Evolutionary conservation across 2,329 filamentous ascomycete species (phyloP).

Genomic region (Monilinia fructicola): DNA sequence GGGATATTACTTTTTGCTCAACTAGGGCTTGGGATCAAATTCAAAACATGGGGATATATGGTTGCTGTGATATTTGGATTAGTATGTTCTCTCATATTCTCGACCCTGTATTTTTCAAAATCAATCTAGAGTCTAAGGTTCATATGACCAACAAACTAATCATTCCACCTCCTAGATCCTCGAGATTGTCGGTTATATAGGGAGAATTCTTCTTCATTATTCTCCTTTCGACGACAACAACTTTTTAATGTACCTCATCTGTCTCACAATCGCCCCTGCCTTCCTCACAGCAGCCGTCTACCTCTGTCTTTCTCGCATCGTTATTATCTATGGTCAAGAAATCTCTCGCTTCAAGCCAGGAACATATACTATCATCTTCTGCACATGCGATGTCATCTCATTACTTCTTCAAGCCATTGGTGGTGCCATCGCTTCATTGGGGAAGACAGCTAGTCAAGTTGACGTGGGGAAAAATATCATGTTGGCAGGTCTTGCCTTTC

Average conservation of each 20-base stretch:
- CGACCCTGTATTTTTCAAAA: too few relatives aligned
- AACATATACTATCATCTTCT: slow-evolving; percentile 51
- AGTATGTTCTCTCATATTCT: slow-evolving; percentile 31
- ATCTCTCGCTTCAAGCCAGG: slow-evolving; percentile 49
- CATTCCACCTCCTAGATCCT: not conserved
- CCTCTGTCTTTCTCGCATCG: slow-evolving; percentile 52
- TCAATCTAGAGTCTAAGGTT: too few relatives aligned
- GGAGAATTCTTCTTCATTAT: slow-evolving; percentile 50
- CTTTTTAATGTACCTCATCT: slow-evolving; percentile 61
- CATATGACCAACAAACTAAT: not conserved
- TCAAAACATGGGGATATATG: slow-evolving; percentile 57
- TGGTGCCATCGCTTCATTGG: slow-evolving; percentile 54
- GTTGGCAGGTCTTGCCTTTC: slow-evolving; percentile 44
- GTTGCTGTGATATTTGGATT: slow-evolving; percentile 51
- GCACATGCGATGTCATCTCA: slow-evolving; percentile 56
- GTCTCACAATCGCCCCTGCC: slow-evolving; percentile 45
- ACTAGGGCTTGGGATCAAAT: slow-evolving; percentile 49
- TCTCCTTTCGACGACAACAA: slow-evolving; percentile 56
- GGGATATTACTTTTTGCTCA: slow-evolving; percentile 47
- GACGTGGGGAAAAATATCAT: slow-evolving; percentile 41
- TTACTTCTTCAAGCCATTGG: slow-evolving; percentile 60
- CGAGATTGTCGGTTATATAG: slow-evolving; percentile 51
- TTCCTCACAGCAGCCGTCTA: slow-evolving; percentile 63
- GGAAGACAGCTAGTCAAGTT: slow-evolving; percentile 34
- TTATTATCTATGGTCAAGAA: slow-evolving; percentile 47